These are phyloP conservation scores for Podospora sp. DNA, from an alignment of 495 filamentous ascomycete species.

Conservation along the genomic window DNA sequence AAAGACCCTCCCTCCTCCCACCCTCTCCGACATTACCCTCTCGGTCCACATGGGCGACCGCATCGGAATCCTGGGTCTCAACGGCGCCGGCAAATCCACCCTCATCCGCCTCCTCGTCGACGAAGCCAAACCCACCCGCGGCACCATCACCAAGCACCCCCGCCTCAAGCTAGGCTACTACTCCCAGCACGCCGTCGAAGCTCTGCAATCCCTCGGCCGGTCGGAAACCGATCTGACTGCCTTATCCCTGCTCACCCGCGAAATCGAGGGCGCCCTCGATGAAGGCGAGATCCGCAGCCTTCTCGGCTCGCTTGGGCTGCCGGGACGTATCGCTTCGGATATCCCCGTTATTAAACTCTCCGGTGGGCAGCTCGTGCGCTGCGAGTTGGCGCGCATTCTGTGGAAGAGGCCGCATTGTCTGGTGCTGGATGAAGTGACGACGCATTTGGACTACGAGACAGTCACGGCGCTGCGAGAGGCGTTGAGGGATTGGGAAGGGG, in stretches of 20 bases:
- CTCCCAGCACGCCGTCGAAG: conserved; percentile 74
- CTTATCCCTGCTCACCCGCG: conserved; percentile 57
- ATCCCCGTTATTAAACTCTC: conserved; percentile 69
- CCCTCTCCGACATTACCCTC: conserved; percentile 61
- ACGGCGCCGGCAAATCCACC: conserved; percentile 76
- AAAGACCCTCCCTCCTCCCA: conserved; percentile 18
- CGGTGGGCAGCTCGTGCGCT: conserved; percentile 77
- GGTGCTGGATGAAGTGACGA: conserved; percentile 81
- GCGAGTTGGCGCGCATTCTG: conserved; percentile 70
- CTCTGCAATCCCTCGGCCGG: conserved; percentile 53
- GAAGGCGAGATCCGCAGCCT: conserved; percentile 66
- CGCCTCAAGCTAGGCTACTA: conserved; percentile 71
- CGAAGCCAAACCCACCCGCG: conserved; percentile 47
- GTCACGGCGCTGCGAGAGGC: conserved; percentile 68
- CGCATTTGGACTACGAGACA: conserved; percentile 77
- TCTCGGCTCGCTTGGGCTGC: conserved; percentile 65
- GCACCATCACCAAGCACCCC: conserved; percentile 63
- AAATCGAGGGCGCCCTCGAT: conserved; percentile 48
- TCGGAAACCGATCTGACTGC: conserved; percentile 60
- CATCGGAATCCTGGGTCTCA: conserved; percentile 72
- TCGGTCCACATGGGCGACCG: conserved; percentile 69
- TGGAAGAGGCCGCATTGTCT: conserved; percentile 71
- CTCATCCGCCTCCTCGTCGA: conserved; percentile 62
- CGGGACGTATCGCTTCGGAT: conserved; percentile 66
- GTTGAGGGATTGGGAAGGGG: conserved; percentile 67